Evolutionary conservation across 2,329 filamentous ascomycete species (phyloP).

Genomic region (Sporothrix sp.): DNA sequence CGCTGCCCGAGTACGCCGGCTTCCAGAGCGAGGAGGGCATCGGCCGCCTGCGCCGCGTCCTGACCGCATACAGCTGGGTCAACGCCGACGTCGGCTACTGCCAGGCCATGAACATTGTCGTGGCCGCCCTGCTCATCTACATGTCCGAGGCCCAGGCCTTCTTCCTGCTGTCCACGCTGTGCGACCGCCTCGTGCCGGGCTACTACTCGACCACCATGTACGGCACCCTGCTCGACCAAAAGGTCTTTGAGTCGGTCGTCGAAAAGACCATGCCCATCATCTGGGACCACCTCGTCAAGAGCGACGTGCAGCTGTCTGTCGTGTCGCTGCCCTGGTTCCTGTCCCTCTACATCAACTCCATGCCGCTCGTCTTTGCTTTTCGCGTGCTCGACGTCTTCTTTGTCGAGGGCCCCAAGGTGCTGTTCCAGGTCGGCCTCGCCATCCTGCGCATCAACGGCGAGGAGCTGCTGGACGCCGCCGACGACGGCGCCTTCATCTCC

Average conservation of each 20-base stretch:
- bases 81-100: conserved; percentile 95
- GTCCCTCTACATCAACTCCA: conserved; percentile 97
- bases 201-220: conserved; percentile 99
- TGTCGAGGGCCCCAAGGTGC: conserved; percentile 89
- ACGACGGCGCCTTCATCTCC: conserved; percentile 94
- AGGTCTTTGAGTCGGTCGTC: conserved; percentile 95
- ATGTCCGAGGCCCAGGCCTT: conserved; percentile 96
- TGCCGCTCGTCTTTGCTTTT: conserved; percentile 96
- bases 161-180: conserved; percentile 82
- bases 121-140: conserved; percentile 95
- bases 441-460: conserved; percentile 96
- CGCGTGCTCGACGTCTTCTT: conserved; percentile 96
- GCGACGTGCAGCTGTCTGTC: conserved; percentile 92
- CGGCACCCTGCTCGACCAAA: conserved; percentile 89
- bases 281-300: conserved; percentile 96
- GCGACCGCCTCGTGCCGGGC: conserved; percentile 84
- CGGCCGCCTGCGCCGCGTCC: conserved; percentile 72
- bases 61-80: conserved; percentile 96
- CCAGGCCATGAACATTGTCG: conserved; percentile 99
- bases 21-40: conserved; percentile 97
- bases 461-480: conserved; percentile 81
- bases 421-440: conserved; percentile 95
- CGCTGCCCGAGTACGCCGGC: conserved; percentile 90
- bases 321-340: conserved; percentile 97
- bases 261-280: conserved; percentile 98